These are phyloP conservation scores for Leccinum disarticulatum DNA, from an alignment of 768 basidiomycete species.

Conservation along the genomic window DNA sequence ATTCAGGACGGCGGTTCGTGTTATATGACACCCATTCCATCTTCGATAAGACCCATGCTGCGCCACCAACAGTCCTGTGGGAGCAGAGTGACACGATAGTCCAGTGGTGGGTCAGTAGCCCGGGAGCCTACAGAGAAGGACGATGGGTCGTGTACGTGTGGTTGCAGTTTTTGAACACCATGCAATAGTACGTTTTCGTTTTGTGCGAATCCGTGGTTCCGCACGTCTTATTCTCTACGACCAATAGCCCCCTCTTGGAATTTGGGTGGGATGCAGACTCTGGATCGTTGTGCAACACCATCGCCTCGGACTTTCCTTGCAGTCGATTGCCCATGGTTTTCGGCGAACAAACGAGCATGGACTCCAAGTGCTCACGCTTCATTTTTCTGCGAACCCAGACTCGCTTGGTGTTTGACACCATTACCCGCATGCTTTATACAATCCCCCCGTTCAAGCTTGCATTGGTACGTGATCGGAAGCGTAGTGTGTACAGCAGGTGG, in stretches of 20 bases:
- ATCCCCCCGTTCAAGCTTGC: background rate
- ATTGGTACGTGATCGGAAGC: background rate
- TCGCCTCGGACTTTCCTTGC: too few relatives aligned
- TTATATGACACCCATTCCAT: too few relatives aligned
- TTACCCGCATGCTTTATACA: background rate
- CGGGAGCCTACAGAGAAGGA: background rate
- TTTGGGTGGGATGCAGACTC: too few relatives aligned
- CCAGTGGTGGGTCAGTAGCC: too few relatives aligned
- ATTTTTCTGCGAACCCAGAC: background rate
- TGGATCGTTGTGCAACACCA: too few relatives aligned
- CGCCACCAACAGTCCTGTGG: background rate
- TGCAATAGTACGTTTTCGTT: background rate
- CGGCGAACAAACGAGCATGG: too few relatives aligned
- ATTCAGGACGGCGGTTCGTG: background rate
- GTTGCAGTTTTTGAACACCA: background rate
- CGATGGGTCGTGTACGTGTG: background rate
- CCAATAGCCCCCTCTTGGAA: too few relatives aligned
- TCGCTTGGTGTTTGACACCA: background rate
- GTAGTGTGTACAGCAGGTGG: accelerated
- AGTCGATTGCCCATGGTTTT: too few relatives aligned
- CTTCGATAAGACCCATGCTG: too few relatives aligned
- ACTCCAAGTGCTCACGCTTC: background rate
- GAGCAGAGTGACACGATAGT: background rate
- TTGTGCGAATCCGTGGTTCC: too few relatives aligned
- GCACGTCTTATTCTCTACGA: background rate